Base-by-base conservation (phyloP, 116 monocot species). In the Papilionanthe hybrid region DNA sequence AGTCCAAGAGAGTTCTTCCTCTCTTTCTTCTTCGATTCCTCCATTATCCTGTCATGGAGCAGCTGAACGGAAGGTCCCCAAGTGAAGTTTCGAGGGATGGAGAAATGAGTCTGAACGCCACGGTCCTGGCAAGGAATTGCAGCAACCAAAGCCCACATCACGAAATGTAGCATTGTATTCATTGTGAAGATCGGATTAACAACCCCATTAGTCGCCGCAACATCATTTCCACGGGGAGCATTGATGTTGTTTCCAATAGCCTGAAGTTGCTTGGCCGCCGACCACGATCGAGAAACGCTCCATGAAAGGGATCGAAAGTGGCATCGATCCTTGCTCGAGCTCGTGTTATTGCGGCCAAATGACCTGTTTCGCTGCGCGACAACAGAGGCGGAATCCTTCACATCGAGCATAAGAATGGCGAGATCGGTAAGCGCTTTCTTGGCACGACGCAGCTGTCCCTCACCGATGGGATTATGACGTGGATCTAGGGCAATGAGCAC, bases 81-180 rank as follows among this genome's bases (percentile, higher is more conserved):
- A 9, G 76, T n/a, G 79, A 83, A 91, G 72, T 53, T 77, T 18
- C 87, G 75, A 2, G 91, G 88, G 28, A 89, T 28, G 13, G 86
- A 87, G 78, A 88, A 88, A 76, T 94, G 88, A 5, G 78, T 50
- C 73, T 88, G 88, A 10, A 91, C 79, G 41, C 89, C 92, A 10
- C 90, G 82, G 55, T 95, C 95, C 72, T 92, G 95, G 83, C 95
- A 95, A 1, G 95, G 95, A 78, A 95, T 87, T 4, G 95, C 90
- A 1, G 92, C 92, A 28, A 95, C 90, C 49, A 95, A 86, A 19
- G 92, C 83, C 87, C 90, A 92, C 87, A 87, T 86, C 67, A 83
- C 87, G 53, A 94, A 92, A 44, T 86, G 68, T 10, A 94, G 87
- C 43, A 94, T 90, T 6, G 78, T 75, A 69, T 83, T 91, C 89